These are phyloP conservation scores for Arthrobotrys conoides DNA, from an alignment of 2,329 filamentous ascomycete species.

Conservation along the genomic window DNA sequence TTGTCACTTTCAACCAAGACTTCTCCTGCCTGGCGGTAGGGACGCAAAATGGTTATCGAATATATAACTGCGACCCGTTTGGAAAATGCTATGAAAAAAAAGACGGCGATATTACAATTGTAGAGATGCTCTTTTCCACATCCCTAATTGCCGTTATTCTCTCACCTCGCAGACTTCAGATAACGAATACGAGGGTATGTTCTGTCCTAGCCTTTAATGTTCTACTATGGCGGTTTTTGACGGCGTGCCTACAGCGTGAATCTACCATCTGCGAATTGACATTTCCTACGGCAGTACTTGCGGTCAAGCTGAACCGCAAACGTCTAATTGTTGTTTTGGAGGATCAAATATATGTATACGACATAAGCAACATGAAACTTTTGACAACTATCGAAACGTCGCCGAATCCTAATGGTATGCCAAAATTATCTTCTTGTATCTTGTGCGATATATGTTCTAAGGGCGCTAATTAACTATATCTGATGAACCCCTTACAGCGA, in stretches of 20 bases:
- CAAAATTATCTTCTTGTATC: background rate
- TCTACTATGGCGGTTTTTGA: background rate
- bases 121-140: conserved; percentile 99
- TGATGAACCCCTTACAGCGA: conserved; percentile 70
- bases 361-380: conserved; percentile 98
- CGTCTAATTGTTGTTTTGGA: conserved; percentile 93
- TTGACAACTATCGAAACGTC: conserved; percentile 93
- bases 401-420: conserved; percentile 82
- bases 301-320: conserved; percentile 93
- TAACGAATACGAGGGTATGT: conserved; percentile 94
- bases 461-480: conserved; percentile 64
- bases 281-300: conserved; percentile 95
- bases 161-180: conserved; percentile 90
- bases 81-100: conserved; percentile 94
- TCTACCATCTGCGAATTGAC: conserved; percentile 98
- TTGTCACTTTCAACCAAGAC: conserved; percentile 99
- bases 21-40: conserved; percentile 96
- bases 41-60: conserved; percentile 92
- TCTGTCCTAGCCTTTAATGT: conserved; percentile 10
- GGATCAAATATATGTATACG: conserved; percentile 97
- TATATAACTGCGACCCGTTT: conserved; percentile 97
- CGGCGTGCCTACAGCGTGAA: conserved; percentile 70
- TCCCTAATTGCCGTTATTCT: conserved; percentile 94
- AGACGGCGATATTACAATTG: conserved; percentile 93
- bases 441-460: background rate